Conservation (phyloP, 306 rosid genomes). For the Inga leiocalycina region DNA sequence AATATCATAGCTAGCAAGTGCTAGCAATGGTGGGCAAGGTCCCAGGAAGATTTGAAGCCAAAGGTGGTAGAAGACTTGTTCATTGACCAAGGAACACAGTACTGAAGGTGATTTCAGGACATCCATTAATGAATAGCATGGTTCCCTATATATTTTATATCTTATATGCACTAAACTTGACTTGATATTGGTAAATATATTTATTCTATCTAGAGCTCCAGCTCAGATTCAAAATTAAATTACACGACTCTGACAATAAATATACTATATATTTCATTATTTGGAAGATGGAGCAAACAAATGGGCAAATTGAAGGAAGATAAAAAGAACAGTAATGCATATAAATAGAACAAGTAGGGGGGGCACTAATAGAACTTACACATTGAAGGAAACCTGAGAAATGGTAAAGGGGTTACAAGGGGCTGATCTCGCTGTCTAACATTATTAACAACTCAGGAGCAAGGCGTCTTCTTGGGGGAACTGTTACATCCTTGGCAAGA, state of each 20-base stretch:
- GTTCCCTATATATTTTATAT: not conserved
- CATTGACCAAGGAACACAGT: not conserved
- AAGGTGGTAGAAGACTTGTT: not conserved
- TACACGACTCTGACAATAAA: not conserved
- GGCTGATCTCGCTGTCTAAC: slow-evolving; percentile 66
- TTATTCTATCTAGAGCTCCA: not conserved
- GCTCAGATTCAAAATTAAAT: not conserved
- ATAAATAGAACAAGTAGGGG: not conserved
- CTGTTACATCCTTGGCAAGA: slow-evolving; percentile 62
- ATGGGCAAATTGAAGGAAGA: not conserved
- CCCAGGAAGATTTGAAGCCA: too few species aligned
- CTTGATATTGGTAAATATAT: not conserved
- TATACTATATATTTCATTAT: not conserved
- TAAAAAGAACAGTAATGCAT: not conserved
- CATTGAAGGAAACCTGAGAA: not conserved
- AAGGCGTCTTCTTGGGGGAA: slow-evolving; percentile 74
- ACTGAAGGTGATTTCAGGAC: not conserved
- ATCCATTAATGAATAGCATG: not conserved
- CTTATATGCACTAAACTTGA: too few species aligned
- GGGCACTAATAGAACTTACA: not conserved
- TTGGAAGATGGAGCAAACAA: not conserved
- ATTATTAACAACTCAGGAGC: slow-evolving; percentile 83
- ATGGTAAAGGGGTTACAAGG: not conserved
- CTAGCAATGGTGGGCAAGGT: too few species aligned
- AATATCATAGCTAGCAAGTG: too few species aligned